Percentiles rank a stretch among this genome's conserved stretches.
These are phyloP conservation scores for Ampelomyces quisqualis DNA, from an alignment of 2,329 filamentous ascomycete genomes.

Conservation along the genomic window DNA sequence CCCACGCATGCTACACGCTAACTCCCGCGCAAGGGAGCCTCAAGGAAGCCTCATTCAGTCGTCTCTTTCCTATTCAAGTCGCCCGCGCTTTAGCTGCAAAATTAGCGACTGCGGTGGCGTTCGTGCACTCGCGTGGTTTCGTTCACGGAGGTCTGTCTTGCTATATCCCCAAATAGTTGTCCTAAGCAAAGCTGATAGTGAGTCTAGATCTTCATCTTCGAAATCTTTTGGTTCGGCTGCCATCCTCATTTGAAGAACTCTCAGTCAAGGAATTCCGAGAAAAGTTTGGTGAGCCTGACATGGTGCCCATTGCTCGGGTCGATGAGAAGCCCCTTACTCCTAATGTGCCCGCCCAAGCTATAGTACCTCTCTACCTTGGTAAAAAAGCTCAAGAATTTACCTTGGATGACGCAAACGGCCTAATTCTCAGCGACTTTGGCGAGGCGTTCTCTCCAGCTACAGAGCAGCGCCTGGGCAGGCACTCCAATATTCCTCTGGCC, in stretches of 20 bases:
- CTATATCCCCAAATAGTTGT: too few relatives aligned
- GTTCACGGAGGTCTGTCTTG: constrained; percentile 11
- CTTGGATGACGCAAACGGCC: constrained; percentile 4
- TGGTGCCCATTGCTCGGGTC: constrained; percentile 5
- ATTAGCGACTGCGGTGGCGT: constrained; percentile 11
- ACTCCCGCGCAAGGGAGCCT: constrained; percentile 33
- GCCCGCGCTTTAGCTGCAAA: constrained; percentile 13
- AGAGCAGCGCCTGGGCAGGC: constrained; percentile 1
- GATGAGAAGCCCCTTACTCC: constrained; percentile 11
- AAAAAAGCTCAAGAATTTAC: constrained; percentile 6
- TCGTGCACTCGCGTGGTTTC: constrained; percentile 12
- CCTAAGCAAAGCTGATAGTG: too few relatives aligned
- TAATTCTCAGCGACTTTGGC: constrained; percentile 13
- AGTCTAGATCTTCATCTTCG: constrained; percentile 13
- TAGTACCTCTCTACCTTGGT: constrained; percentile 13
- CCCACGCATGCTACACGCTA: constrained; percentile 43
- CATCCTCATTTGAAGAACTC: constrained; percentile 7
- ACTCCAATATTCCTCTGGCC: constrained; percentile 3
- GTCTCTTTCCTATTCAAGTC: constrained; percentile 10
- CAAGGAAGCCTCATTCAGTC: constrained; percentile 7
- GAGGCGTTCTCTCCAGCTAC: constrained; percentile 13
- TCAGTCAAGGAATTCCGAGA: constrained; percentile 9
- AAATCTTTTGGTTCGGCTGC: constrained; percentile 13
- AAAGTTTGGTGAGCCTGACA: constrained; percentile 10
- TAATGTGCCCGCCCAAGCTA: constrained; percentile 14